A percentile compares a stretch with the other conserved stretches of the same genome.
These are phyloP conservation scores for Mychonastes homosphaera DNA, from an alignment of 139 green algal genomes.

Conservation along the genomic window DNA sequence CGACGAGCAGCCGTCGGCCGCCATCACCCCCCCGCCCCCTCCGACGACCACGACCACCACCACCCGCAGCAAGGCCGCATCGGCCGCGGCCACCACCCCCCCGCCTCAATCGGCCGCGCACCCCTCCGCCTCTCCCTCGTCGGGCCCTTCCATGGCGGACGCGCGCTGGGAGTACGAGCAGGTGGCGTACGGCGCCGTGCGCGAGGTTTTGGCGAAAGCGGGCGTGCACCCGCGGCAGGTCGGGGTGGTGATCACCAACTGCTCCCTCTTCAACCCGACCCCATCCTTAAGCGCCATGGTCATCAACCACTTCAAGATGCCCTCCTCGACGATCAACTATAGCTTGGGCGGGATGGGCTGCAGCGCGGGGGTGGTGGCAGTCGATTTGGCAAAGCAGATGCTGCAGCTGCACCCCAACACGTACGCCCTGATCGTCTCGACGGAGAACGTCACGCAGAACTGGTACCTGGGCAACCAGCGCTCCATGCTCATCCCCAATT, in stretches of 20 bases:
- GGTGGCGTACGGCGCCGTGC: slow-evolving; percentile 64
- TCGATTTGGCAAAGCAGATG: slow-evolving; percentile 83
- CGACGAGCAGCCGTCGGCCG: slow-evolving; percentile 15
- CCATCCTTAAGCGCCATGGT: slow-evolving; percentile 90
- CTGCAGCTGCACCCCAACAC: slow-evolving; percentile 69
- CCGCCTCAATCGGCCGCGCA: not conserved
- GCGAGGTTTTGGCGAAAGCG: slow-evolving; percentile 49
- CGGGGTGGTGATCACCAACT: slow-evolving; percentile 93
- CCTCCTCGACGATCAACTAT: slow-evolving; percentile 80
- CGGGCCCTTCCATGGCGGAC: slow-evolving; percentile 52
- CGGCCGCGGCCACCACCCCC: not conserved
- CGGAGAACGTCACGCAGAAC: slow-evolving; percentile 98
- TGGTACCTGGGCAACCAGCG: slow-evolving; percentile 85
- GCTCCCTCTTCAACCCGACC: slow-evolving; percentile 93
- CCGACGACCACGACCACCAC: too few relatives aligned
- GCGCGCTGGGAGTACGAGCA: slow-evolving; percentile 80
- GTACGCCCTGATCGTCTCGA: slow-evolving; percentile 79
- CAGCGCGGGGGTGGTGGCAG: slow-evolving; percentile 73
- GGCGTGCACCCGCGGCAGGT: slow-evolving; percentile 52
- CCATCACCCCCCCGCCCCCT: slow-evolving; percentile 3
- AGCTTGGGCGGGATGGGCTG: slow-evolving; percentile 96
- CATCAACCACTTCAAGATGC: slow-evolving; percentile 90
- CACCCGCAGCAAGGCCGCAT: not conserved
- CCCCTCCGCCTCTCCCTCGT: slow-evolving; percentile 10
- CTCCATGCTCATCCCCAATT: slow-evolving; percentile 96